These are phyloP conservation scores for Aspergillus pseudonomiae DNA, from an alignment of 2,329 filamentous ascomycete genomes.

Conservation along the genomic window DNA sequence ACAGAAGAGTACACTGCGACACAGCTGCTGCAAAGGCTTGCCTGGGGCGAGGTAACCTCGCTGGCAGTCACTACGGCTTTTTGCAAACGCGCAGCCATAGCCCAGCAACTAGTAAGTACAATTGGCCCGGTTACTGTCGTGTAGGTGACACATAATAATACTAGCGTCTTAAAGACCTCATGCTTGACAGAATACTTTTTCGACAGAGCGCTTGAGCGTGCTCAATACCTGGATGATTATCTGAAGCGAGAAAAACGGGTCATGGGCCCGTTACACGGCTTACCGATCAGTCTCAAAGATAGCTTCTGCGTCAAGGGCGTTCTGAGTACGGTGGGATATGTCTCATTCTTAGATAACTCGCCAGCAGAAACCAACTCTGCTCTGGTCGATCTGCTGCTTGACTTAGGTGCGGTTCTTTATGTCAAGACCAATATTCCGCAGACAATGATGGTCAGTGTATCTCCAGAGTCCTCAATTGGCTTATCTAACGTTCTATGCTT, in stretches of 20 bases:
- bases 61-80: slow-evolving; percentile 38
- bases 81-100: slow-evolving; percentile 43
- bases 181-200: slow-evolving; percentile 46
- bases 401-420: slow-evolving; percentile 35
- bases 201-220: slow-evolving; percentile 37
- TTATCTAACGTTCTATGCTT: not conserved
- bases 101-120: slow-evolving; percentile 37
- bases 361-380: slow-evolving; percentile 24
- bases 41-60: slow-evolving; percentile 23
- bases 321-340: slow-evolving; percentile 29
- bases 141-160: not conserved
- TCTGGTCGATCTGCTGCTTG: slow-evolving; percentile 28
- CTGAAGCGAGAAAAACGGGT: slow-evolving; percentile 30
- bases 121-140: not conserved
- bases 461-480: not conserved
- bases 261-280: slow-evolving; percentile 43
- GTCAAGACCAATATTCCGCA: slow-evolving; percentile 39
- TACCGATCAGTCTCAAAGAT: slow-evolving; percentile 44
- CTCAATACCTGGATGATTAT: slow-evolving; percentile 40
- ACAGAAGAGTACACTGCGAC: slow-evolving; percentile 38
- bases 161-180: slow-evolving; percentile 21
- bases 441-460: slow-evolving; percentile 32
- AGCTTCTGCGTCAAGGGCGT: slow-evolving; percentile 27
- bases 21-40: slow-evolving; percentile 24
- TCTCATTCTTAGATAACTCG: slow-evolving; percentile 23